Evolutionary conservation across 1,284 basidiomycete species (phyloP), one percentile per base, ranked within the genome.

Genomic region (Malassezia furfur): DNA sequence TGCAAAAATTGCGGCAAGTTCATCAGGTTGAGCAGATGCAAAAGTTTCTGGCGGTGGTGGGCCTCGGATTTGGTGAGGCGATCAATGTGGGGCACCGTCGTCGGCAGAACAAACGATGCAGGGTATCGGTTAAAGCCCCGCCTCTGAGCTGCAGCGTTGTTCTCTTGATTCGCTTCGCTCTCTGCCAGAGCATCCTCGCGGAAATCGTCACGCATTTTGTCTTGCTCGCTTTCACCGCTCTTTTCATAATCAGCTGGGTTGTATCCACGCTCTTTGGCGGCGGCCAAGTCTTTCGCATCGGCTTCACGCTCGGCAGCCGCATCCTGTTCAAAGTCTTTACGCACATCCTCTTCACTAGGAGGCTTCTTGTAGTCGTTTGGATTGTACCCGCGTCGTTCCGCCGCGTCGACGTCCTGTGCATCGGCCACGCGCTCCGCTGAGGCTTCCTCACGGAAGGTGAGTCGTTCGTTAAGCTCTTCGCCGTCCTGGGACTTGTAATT

Each of bases 1-100:
- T 91, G 91, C 22, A 88, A 83, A 37, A 91, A 17, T 3, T n/a
- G 45, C 15, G 55, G 55, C 5, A 57, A 50, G 10, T 48, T 43
- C 30, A 52, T 32, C 7, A 6, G 0, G 2, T 49, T 6, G 10
- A 57, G 21, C 7, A 57, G 11, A 3, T 28, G n/a, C 6, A 57
- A 45, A 8, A 57, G 47, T 17, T 39, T 28, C 11, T 41, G 36
- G 21, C 55, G 50, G 31, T 57, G 46, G 10, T 12, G n/a, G 2
- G 55, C 36, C 44, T 57, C 55, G 3, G 51, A 46, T 1, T 30
- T 32, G 11, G 46, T 32, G 12, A 50, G 19, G 2, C 36, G 19
- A n/a, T 50, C 40, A 21, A 57, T 43, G 10, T 48, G 14, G 5
- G 55, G 55, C 17, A 57, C 49, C 1, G 38, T 25, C 11, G 37